Conservation (phyloP, 2,329 filamentous ascomycete species). For the Fusarium solani-melongenae region DNA sequence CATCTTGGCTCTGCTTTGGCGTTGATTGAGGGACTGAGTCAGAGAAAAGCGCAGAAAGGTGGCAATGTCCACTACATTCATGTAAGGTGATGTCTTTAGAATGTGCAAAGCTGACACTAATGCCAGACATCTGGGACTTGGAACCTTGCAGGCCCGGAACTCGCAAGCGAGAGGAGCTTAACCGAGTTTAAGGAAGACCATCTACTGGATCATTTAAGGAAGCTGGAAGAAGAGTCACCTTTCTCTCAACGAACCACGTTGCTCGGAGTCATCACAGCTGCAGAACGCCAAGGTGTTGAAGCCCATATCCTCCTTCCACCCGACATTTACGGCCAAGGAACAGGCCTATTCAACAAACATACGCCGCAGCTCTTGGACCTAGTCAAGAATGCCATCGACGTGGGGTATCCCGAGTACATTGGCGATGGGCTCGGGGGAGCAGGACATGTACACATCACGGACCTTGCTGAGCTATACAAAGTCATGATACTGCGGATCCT, state of each 20-base stretch:
- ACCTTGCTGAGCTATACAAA: constrained; percentile 21
- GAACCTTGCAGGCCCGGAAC: background rate
- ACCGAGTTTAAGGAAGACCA: background rate
- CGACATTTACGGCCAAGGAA: background rate
- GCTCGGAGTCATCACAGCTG: background rate
- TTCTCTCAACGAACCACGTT: background rate
- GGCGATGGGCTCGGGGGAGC: background rate
- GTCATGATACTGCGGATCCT: background rate
- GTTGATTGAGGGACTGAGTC: background rate
- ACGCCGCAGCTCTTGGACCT: background rate
- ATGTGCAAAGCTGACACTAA: background rate
- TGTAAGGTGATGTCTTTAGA: background rate
- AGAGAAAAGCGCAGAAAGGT: background rate
- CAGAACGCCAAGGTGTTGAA: background rate
- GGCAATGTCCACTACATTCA: background rate
- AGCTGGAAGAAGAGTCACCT: background rate
- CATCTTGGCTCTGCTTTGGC: background rate
- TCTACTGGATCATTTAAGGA: background rate
- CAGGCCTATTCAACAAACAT: background rate
- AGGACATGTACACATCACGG: background rate
- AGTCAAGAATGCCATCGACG: background rate
- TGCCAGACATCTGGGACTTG: background rate
- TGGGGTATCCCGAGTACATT: background rate
- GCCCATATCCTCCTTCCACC: background rate
- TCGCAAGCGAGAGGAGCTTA: background rate